These are phyloP conservation scores for Pyrenophora seminiperda DNA, from an alignment of 2,329 filamentous ascomycete genomes.

Conservation along the genomic window DNA sequence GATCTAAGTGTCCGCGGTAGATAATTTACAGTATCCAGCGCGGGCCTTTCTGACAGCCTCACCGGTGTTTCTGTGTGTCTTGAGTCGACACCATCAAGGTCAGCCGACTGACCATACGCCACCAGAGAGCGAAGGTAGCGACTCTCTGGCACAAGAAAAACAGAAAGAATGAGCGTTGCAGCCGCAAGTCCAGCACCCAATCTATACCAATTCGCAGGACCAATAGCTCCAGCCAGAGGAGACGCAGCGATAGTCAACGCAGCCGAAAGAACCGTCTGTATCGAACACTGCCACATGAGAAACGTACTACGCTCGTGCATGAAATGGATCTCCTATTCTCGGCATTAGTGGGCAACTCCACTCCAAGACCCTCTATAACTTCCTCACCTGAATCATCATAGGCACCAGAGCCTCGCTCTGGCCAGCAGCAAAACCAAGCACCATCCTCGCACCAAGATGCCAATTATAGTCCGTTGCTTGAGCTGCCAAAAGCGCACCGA, in stretches of 20 bases:
- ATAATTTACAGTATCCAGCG: slow-evolving; percentile 48
- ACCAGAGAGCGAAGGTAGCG: slow-evolving; percentile 48
- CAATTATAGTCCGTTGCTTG: slow-evolving; percentile 26
- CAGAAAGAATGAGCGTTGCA: slow-evolving; percentile 42
- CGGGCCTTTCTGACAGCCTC: slow-evolving; percentile 14
- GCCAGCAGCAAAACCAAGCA: slow-evolving; percentile 50
- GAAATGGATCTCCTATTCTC: slow-evolving; percentile 46
- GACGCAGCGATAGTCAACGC: slow-evolving; percentile 50
- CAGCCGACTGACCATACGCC: slow-evolving; percentile 39
- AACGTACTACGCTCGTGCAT: slow-evolving; percentile 52
- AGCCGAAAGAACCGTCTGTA: slow-evolving; percentile 49
- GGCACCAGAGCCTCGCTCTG: slow-evolving; percentile 53
- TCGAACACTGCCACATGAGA: slow-evolving; percentile 51
- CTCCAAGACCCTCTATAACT: neutral
- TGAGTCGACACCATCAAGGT: neutral
- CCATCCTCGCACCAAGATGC: slow-evolving; percentile 48
- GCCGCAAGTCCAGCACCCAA: slow-evolving; percentile 48
- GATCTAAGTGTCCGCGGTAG: slow-evolving; percentile 45
- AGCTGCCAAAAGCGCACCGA: slow-evolving; percentile 13
- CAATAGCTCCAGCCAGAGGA: slow-evolving; percentile 51
- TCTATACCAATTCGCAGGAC: slow-evolving; percentile 52
- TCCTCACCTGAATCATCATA: slow-evolving; percentile 46
- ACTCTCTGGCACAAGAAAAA: slow-evolving; percentile 53
- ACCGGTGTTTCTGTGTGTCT: neutral
- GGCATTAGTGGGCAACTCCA: neutral